Percentiles rank a stretch among this genome's conserved stretches.
phyloP scores from a whole-genome alignment of 2,329 filamentous ascomycete genomes.

The Grosmannia penicillata region DNA sequence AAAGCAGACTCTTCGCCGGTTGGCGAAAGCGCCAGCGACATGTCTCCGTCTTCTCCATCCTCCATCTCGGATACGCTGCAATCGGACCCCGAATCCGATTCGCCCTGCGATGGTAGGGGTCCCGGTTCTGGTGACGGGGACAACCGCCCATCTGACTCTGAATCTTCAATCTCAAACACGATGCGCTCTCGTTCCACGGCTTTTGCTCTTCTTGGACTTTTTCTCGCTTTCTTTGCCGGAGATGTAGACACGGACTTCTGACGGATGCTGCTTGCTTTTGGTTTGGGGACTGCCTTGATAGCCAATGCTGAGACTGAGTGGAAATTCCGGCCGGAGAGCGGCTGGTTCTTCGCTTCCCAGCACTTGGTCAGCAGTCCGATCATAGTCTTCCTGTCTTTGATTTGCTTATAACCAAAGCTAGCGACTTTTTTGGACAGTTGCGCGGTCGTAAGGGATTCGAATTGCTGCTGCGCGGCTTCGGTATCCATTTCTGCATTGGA shows the following conservation, averaged over 20 bases:
- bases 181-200: slow-evolving; percentile 14
- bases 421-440: slow-evolving; percentile 48
- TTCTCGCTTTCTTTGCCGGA: slow-evolving; percentile 8
- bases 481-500: not conserved
- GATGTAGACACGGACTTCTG: too few relatives aligned
- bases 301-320: too few relatives aligned
- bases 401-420: slow-evolving; percentile 56
- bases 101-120: not conserved
- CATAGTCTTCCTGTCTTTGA: slow-evolving; percentile 55
- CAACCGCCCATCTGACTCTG: slow-evolving; percentile 22
- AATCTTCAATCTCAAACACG: slow-evolving; percentile 9
- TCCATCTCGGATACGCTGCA: not conserved
- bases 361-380: slow-evolving; percentile 55
- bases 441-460: slow-evolving; percentile 43
- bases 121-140: slow-evolving; percentile 10
- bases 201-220: not conserved
- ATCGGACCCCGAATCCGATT: not conserved
- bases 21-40: slow-evolving; percentile 19
- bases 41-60: not conserved
- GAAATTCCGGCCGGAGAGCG: slow-evolving; percentile 5
- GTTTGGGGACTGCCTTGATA: too few relatives aligned
- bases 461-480: slow-evolving; percentile 32
- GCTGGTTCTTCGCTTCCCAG: slow-evolving; percentile 27
- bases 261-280: too few relatives aligned
- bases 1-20: slow-evolving; percentile 27